Evolutionary conservation across 2,329 filamentous ascomycete genomes (phyloP), one percentile per base, ranked within the genome.

Genomic region (Diaporthe capsici): DNA sequence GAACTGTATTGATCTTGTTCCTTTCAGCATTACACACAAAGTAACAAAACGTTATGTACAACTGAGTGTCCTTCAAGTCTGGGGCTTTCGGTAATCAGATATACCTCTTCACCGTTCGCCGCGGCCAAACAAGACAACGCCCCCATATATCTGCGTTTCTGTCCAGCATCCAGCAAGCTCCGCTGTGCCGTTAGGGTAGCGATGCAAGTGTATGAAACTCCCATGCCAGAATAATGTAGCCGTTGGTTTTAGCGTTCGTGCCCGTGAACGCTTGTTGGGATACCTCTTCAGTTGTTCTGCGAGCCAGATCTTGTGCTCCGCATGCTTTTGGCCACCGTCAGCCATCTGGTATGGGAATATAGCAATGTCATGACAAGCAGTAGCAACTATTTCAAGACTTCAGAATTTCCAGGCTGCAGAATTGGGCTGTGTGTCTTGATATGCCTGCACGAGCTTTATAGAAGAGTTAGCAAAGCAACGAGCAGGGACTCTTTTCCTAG

Each of bases 71-170:
- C 4, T 28, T 5, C 10, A 55, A 7, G 4, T 15, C 13, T 28
- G 51, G 10, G 25, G 42, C 12, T 25, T 22, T 53, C 51, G n/a
- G 12, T 55, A 9, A 25, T 15, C 28, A 57, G 55, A 8, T 5
- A 31, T 44, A 58, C n/a, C 15, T 71, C 68, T 60, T 71, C 31
- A 25, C 13, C 28, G 5, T 15, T 58, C 22, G 20, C 34, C 51
- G 25, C 51, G 68, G 39, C 34, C 68, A 49, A 51, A 71, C 20
- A 71, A 37, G 7, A 71, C 12, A 42, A 71, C 68, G 25, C 51
- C 37, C 28, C 37, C 68, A 8, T 44, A 71, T 39, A 25, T 67
- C 28, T 68, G 44, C 8, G 28, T 68, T 31, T 68, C 63, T 51
- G 63, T 47, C 63, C 63, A 39, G 31, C 39, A 68, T 17, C 63